These are phyloP conservation scores for Pichia sp. DNA, from an alignment of 1,139 yeast genomes.

Conservation along the genomic window DNA sequence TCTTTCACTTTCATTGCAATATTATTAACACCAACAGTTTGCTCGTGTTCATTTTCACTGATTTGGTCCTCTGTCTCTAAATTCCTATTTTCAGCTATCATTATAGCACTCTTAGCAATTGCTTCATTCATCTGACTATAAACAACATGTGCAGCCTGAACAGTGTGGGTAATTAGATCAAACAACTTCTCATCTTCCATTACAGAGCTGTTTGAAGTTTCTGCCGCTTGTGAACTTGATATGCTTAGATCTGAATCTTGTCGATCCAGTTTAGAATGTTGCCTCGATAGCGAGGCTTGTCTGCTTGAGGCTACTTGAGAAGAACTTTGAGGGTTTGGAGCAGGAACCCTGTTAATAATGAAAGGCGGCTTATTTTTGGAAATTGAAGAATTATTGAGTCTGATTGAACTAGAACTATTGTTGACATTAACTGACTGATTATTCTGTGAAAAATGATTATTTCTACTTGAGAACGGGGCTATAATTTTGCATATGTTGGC, in stretches of 20 bases:
- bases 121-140: slow-evolving; percentile 75
- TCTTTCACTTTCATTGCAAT: slow-evolving; percentile 69
- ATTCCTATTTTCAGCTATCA: slow-evolving; percentile 37
- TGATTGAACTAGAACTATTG: background rate
- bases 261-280: slow-evolving; percentile 30
- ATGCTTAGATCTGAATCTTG: slow-evolving; percentile 29
- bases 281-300: slow-evolving; percentile 21
- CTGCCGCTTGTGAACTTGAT: slow-evolving; percentile 4
- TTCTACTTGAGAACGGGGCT: slow-evolving; percentile 33
- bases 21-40: slow-evolving; percentile 12
- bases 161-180: slow-evolving; percentile 68
- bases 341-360: slow-evolving; percentile 11
- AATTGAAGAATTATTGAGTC: background rate
- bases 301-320: slow-evolving; percentile 5
- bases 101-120: slow-evolving; percentile 65
- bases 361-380: slow-evolving; percentile 2
- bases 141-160: slow-evolving; percentile 73
- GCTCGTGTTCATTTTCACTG: background rate
- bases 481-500: slow-evolving; percentile 64
- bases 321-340: slow-evolving; percentile 10
- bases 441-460: background rate
- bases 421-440: background rate
- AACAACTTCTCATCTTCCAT: slow-evolving; percentile 76
- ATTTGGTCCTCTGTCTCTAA: background rate
- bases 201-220: background rate